Evolutionary conservation across 2,329 filamentous ascomycete genomes (phyloP).

Genomic region (Dothiorella sarmentorum): DNA sequence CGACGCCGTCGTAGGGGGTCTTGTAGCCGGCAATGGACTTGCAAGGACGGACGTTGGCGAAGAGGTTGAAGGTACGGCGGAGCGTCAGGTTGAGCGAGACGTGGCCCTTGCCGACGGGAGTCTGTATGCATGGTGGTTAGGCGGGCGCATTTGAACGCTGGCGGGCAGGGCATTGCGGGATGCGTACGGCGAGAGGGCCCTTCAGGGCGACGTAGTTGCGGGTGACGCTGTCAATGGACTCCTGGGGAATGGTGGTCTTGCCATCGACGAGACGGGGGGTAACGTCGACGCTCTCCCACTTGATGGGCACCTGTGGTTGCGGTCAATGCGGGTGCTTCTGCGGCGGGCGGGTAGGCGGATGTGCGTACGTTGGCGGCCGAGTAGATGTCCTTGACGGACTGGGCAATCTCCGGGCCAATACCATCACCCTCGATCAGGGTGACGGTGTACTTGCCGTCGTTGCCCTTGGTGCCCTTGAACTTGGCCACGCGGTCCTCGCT

Average conservation of each 20-base stretch:
- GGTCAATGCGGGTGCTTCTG: conserved; percentile 15
- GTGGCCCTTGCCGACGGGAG: conserved; percentile 96
- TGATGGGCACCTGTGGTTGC: conserved; percentile 68
- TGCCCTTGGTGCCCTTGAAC: conserved; percentile 87
- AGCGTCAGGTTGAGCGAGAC: conserved; percentile 98
- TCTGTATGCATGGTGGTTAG: conserved; percentile 51
- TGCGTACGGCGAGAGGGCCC: conserved; percentile 85
- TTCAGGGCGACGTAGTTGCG: conserved; percentile 97
- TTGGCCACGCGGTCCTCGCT: conserved; percentile 74
- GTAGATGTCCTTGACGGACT: conserved; percentile 99
- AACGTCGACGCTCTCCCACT: conserved; percentile 97
- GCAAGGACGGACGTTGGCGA: conserved; percentile 98
- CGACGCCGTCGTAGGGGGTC: conserved; percentile 95
- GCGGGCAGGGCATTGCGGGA: conserved; percentile 14
- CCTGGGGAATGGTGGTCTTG: conserved; percentile 90
- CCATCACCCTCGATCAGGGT: conserved; percentile 98
- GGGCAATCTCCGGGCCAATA: conserved; percentile 95
- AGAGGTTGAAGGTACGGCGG: conserved; percentile 98
- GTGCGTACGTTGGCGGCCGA: conserved; percentile 75
- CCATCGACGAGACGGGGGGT: conserved; percentile 91
- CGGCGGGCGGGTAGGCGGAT: conserved; percentile 14
- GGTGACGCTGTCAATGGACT: conserved; percentile 87
- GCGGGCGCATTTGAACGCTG: background rate
- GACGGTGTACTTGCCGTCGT: conserved; percentile 91
- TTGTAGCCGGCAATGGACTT: conserved; percentile 96